Percentiles rank a stretch among this genome's conserved stretches.
Conservation (phyloP, 768 basidiomycete genomes). For the Pleurotus sapidus region DNA sequence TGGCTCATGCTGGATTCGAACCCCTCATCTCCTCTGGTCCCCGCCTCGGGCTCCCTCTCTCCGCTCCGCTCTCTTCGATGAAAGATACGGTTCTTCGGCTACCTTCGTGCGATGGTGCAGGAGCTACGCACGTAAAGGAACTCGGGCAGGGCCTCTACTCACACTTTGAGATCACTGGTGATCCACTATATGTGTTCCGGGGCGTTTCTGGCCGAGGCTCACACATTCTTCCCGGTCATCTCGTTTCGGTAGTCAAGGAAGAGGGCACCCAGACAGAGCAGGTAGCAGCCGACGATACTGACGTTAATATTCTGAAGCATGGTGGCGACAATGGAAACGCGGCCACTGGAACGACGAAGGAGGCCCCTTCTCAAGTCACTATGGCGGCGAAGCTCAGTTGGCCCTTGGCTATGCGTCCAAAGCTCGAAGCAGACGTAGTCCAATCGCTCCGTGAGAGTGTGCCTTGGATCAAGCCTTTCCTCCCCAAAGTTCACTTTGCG, state of each 20-base stretch:
- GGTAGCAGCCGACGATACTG: neutral
- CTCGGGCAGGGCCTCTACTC: neutral
- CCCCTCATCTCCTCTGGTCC: conserved; percentile 10
- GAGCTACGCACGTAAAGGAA: neutral
- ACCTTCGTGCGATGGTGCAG: neutral
- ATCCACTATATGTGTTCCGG: conserved; percentile 7
- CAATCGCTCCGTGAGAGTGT: too few species aligned
- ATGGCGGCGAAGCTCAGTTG: conserved; percentile 14
- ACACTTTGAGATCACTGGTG: neutral
- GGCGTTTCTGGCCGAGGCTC: conserved; percentile 17
- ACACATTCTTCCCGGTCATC: conserved; percentile 9
- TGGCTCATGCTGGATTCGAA: conserved; percentile 13
- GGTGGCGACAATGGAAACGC: too few species aligned
- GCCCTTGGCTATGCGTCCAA: conserved; percentile 5
- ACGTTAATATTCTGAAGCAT: too few species aligned
- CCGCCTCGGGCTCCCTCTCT: neutral
- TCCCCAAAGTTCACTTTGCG: conserved; percentile 10
- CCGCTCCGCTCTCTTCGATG: neutral
- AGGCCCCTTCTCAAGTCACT: neutral
- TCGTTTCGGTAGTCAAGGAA: neutral
- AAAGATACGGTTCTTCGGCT: neutral
- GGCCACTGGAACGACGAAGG: too few species aligned
- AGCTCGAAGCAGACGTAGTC: conserved; percentile 10
- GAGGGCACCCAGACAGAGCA: too few species aligned
- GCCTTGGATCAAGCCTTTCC: too few species aligned